Evolutionary conservation across 768 basidiomycete genomes (phyloP), one percentile per base, ranked within the genome.

Genomic region (Rhodotorula kratochvilovae): DNA sequence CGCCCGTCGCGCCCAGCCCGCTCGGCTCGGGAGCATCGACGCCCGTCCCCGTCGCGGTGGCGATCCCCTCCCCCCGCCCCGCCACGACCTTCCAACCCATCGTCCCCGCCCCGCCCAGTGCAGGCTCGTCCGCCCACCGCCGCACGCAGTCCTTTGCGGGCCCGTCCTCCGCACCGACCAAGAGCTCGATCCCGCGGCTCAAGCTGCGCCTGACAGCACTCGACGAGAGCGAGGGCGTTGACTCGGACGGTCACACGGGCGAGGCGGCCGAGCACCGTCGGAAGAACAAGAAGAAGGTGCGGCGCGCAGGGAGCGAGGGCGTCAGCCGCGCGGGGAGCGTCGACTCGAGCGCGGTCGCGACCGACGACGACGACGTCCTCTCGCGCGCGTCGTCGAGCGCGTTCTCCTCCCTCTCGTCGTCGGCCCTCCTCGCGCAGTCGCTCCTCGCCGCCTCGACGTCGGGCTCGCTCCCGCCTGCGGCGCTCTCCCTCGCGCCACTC

Each of bases 231-330:
- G 73, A 58, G 50, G n/a, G 50, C 50, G 50, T 51, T 35, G 73
- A 74, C 31, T 71, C 69, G 25, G 73, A 74, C 35, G 73, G 73
- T 0, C 67, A 68, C 48, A 68, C 67, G 35, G 69, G 73, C 25
- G 73, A 74, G 46, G 73, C 73, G 21, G 70, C 70, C 2, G 53
- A 45, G 50, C 33, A 66, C 19, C 55, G 73, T 48, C 48, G 56
- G 46, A 71, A 71, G 69, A 71, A 54, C 60, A 74, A 74, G 69
- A 74, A 74, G 60, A 74, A 74, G 63, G 63, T 61, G 1, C 54
- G 69, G 17, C 16, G 63, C 39, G 73, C 73, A 23, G 67, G 66
- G 0, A 74, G 73, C 63, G 73, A 74, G 39, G 73, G 72, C 2
- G 23, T 64, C 13, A 70, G 68, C 31, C 57, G 73, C 5, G 51